These are phyloP conservation scores for Chernovozyma sophiae-reginae DNA, from an alignment of 1,139 yeast genomes.

Conservation along the genomic window DNA sequence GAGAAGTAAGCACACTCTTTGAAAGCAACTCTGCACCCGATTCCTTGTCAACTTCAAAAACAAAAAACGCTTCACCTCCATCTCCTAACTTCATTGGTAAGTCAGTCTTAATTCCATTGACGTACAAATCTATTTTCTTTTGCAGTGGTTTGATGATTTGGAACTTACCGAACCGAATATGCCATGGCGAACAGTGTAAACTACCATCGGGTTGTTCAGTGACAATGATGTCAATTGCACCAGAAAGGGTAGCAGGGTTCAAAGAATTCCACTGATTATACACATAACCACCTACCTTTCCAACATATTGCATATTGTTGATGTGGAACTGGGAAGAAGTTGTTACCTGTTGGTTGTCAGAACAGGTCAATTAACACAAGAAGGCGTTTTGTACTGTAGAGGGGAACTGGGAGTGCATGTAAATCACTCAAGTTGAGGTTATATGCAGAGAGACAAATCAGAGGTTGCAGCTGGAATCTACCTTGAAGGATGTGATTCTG, in stretches of 20 bases:
- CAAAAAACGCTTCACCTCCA: constrained; percentile 97
- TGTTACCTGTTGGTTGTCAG: too few species aligned
- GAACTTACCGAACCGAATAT: constrained; percentile 91
- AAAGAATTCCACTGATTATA: constrained; percentile 96
- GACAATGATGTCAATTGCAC: constrained; percentile 96
- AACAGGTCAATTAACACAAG: too few species aligned
- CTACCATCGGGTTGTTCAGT: constrained; percentile 87
- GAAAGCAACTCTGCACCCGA: constrained; percentile 54
- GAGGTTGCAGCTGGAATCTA: too few species aligned
- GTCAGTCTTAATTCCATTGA: constrained; percentile 77
- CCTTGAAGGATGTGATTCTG: too few species aligned
- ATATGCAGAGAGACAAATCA: too few species aligned
- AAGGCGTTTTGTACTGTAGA: too few species aligned
- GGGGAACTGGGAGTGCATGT: too few species aligned
- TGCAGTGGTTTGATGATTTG: constrained; percentile 93
- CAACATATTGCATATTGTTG: constrained; percentile 99
- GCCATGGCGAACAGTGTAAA: constrained; percentile 92
- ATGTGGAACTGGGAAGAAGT: too few species aligned
- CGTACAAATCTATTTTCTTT: constrained; percentile 84
- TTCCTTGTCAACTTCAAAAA: constrained; percentile 72
- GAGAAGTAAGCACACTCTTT: constrained; percentile 78
- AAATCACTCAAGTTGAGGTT: too few species aligned
- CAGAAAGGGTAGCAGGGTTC: constrained; percentile 93
- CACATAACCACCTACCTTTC: constrained; percentile 89
- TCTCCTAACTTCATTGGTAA: constrained; percentile 96